These are phyloP conservation scores for Triticum dicoccoides DNA, from an alignment of 176 grass and related monocot genomes.

Conservation along the genomic window DNA sequence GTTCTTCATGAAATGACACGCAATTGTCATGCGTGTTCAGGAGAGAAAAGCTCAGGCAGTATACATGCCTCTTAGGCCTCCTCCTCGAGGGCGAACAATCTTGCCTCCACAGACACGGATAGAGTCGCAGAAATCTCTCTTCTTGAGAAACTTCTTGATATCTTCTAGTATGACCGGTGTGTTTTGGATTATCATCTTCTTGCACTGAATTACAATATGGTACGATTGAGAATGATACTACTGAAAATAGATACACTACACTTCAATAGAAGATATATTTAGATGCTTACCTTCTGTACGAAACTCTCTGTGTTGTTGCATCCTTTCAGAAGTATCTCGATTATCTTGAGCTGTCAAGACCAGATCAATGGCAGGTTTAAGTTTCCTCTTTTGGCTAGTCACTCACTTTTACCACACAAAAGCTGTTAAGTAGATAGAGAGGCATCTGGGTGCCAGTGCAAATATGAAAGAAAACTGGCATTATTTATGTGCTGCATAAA, in stretches of 20 bases:
- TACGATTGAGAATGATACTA: neutral
- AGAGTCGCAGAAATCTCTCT: slow-evolving; percentile 51
- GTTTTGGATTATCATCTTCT: slow-evolving; percentile 61
- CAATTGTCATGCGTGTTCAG: no score
- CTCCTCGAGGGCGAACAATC: neutral
- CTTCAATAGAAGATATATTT: neutral
- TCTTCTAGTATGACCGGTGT: slow-evolving; percentile 45
- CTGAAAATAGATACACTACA: neutral
- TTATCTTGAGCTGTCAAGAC: slow-evolving; percentile 58
- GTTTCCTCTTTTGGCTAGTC: neutral
- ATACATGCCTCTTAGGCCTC: neutral
- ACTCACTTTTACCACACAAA: neutral
- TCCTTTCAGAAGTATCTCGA: slow-evolving; percentile 65
- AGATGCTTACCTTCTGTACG: slow-evolving; percentile 49
- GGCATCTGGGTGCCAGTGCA: neutral
- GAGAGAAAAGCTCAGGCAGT: no score
- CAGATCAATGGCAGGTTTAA: neutral
- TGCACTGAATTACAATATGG: slow-evolving; percentile 53
- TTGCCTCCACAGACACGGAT: slow-evolving; percentile 56
- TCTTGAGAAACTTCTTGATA: slow-evolving; percentile 52
- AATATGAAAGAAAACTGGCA: neutral
- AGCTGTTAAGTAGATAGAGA: neutral
- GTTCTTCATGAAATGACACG: no score
- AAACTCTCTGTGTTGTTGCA: slow-evolving; percentile 64
- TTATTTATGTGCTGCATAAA: neutral